Conservation (phyloP, 106 monocot genomes). For the Dioscorea dumetorum region DNA sequence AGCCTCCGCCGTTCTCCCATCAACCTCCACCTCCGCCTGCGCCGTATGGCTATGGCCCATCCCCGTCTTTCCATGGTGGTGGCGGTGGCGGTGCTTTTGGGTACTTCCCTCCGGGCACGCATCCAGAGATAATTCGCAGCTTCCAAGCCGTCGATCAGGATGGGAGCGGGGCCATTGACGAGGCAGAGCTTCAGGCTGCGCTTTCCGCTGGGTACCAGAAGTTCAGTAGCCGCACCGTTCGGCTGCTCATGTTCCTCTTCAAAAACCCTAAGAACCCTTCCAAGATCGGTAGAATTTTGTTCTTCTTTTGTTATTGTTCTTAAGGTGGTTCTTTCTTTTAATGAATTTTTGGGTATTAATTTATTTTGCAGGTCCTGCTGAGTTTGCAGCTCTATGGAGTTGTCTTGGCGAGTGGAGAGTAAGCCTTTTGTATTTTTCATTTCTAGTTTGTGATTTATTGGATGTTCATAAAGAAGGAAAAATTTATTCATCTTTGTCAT, state of each 20-base stretch:
- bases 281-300: conserved; percentile 21
- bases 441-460: neutral
- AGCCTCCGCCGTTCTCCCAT: neutral
- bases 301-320: neutral
- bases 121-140: conserved; percentile 42
- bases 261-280: conserved; percentile 39
- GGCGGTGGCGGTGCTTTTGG: neutral
- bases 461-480: neutral
- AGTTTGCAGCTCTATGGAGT: conserved; percentile 61
- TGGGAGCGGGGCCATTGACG: conserved; percentile 68
- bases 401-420: conserved; percentile 73
- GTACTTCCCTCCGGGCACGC: conserved; percentile 50
- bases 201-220: conserved; percentile 45
- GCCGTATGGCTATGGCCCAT: conserved; percentile 7
- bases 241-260: conserved; percentile 69
- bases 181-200: conserved; percentile 62
- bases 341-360: neutral
- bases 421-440: conserved; percentile 1
- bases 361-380: conserved; percentile 38
- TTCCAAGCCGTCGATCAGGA: conserved; percentile 74
- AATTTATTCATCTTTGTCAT: neutral
- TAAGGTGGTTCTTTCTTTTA: neutral
- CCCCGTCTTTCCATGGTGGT: conserved; percentile 2
- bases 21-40: neutral
- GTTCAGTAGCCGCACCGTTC: conserved; percentile 44